Conservation (phyloP, 2,329 filamentous ascomycete genomes). For the Epichloe typhina region DNA sequence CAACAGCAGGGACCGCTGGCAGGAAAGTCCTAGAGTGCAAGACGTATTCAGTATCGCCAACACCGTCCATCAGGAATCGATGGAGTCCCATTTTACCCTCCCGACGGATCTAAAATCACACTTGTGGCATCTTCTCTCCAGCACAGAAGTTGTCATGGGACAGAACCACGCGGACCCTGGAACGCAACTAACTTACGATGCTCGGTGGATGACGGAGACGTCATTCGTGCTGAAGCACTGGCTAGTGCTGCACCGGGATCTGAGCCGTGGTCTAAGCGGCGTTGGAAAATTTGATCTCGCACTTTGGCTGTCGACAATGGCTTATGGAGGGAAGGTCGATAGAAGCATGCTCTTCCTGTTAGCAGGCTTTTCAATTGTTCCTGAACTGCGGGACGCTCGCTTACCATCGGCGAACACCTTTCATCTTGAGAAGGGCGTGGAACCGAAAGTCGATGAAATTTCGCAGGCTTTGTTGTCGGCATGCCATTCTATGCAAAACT, state of each 20-base stretch:
- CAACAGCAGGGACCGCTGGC: constrained; percentile 3
- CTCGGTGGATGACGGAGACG: background rate
- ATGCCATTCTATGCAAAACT: background rate
- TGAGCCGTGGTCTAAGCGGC: background rate
- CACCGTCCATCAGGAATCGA: background rate
- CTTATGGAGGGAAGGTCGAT: background rate
- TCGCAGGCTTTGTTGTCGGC: background rate
- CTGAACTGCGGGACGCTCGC: background rate
- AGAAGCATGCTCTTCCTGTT: background rate
- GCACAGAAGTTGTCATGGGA: background rate
- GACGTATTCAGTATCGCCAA: constrained; percentile 1
- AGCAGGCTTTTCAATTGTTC: background rate
- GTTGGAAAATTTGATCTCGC: background rate
- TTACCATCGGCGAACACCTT: background rate
- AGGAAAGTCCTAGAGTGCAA: background rate
- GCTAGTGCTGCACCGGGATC: background rate
- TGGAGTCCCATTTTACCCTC: background rate
- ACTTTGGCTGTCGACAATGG: constrained; percentile 1
- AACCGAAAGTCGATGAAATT: background rate
- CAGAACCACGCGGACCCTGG: background rate
- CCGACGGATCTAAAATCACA: background rate
- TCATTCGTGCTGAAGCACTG: background rate
- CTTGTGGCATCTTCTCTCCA: background rate
- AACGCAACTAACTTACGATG: background rate
- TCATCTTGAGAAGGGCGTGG: background rate